phyloP scores from a whole-genome alignment of 148 eudicot genomes.

The Rhododendron ovatum region DNA sequence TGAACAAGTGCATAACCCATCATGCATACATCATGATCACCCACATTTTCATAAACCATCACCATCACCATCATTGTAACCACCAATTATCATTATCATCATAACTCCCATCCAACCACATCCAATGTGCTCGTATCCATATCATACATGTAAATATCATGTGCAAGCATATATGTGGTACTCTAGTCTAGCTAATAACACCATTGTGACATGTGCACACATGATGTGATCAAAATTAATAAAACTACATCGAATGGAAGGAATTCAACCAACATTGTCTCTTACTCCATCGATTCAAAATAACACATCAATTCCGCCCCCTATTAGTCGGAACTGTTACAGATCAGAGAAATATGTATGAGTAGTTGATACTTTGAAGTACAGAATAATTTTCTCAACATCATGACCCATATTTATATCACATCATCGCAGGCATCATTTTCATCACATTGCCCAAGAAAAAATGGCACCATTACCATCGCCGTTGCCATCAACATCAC shows the following conservation, averaged over 20 bases:
- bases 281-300: not conserved
- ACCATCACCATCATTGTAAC: constrained; percentile 7
- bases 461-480: constrained; percentile 31
- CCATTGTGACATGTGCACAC: not conserved
- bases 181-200: not conserved
- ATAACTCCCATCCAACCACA: not conserved
- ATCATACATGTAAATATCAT: constrained; percentile 23
- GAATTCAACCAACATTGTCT: not conserved
- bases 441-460: constrained; percentile 23
- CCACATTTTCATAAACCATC: not conserved
- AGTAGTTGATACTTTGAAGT: not conserved
- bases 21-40: not conserved
- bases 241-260: not conserved
- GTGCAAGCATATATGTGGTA: not conserved
- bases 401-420: constrained; percentile 33
- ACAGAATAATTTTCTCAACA: not conserved
- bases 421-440: constrained; percentile 25
- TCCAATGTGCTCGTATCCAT: constrained; percentile 22
- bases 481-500: constrained; percentile 13
- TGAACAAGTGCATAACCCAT: not conserved
- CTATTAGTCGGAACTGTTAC: not conserved
- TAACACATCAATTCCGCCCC: not conserved
- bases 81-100: not conserved
- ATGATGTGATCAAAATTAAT: not conserved
- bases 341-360: not conserved